Evolutionary conservation across 2,329 filamentous ascomycete genomes (phyloP), one percentile per base, ranked within the genome.

Genomic region (Talaromyces sp.): DNA sequence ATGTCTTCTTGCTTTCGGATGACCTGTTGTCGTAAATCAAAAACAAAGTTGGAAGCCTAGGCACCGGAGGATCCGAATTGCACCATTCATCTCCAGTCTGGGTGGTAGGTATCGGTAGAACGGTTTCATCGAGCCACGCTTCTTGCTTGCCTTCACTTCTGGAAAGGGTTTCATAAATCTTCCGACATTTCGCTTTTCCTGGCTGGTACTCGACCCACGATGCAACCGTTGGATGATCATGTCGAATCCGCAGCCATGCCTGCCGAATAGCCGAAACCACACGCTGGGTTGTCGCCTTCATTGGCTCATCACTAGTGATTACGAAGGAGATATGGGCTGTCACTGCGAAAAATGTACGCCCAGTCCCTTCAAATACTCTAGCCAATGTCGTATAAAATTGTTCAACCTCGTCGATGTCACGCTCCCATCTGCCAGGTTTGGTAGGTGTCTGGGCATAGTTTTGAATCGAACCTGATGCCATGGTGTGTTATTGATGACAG

Each of bases 271-370:
- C 58, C 4, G 54, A 35, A 6, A 49, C 50, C 1, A 60, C 46
- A 3, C 46, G 50, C 4, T 35, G 32, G n/a, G 11, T 13, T 35
- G 11, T 35, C 3, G 20, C 2, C 11, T 56, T 48, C 1, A 22
- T 52, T 8, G 45, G 1, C 17, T 40, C 20, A 14, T 33, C 11
- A 3, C 32, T 19, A 11, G 39, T 9, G 7, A 53, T 29, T 3
- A 52, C 49, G 3, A 62, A 51, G 1, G 73, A 72, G 1, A 77
- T 40, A 16, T 71, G 70, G 0, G 72, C 75, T 0, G 76, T 76
- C 4, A 80, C 76, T 2, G 70, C 70, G 45, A 78, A 78, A 54
- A 70, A 75, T 47, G 67, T 71, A 1, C 74, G 72, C 0, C 72
- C 73, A 27, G 65, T 76, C 1, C 64, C 72, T 20, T 72, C 62